Evolutionary conservation across 2,329 filamentous ascomycete species (phyloP), one percentile per base, ranked within the genome.

Genomic region (Ascochyta koolunga): DNA sequence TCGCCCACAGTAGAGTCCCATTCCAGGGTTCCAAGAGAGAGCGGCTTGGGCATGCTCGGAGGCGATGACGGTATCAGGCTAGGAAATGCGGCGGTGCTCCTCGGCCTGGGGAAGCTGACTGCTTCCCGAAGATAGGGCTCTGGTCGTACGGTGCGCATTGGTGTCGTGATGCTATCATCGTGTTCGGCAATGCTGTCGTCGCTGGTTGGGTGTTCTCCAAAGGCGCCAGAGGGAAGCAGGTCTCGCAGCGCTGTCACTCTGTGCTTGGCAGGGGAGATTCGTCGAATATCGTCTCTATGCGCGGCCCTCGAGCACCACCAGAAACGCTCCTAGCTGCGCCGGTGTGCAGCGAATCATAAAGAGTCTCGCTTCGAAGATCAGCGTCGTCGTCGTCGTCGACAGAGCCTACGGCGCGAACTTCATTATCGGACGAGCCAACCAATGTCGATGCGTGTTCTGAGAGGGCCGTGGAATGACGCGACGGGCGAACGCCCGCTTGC

Each of bases 251-350:
- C 74, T 47, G 76, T 70, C 45, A 79, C 63, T 62, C 76, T 79
- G 56, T 74, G 67, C 58, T 78, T 77, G 40, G 70, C 73, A 39
- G 73, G 66, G 87, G 88, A 13, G 89, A 90, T 64, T 93, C 89
- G 74, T 93, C 89, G 72, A 92, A 93, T 79, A 92, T 89, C 21
- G 86, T 90, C 67, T 92, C 89, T 43, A 92, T 86, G 42, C 81
- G 78, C 15, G 89, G 88, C 24, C 88, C 89, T 68, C 90, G 86
- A 40, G 86, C 82, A 29, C 85, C 84, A 55, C 65, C 64, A 49
- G 86, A 84, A 48, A 83, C 81, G 58, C 86, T 88, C 57, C 83
- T 82, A 9, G 89, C 91, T 33, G 83, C 87, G 55, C 83, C 81
- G 15, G 89, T 92, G 47, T 88, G 86, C 62, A 91, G 76, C 25